Base-by-base conservation (phyloP, 2,329 filamentous ascomycete species). In the Macroventuria anomochaeta region DNA sequence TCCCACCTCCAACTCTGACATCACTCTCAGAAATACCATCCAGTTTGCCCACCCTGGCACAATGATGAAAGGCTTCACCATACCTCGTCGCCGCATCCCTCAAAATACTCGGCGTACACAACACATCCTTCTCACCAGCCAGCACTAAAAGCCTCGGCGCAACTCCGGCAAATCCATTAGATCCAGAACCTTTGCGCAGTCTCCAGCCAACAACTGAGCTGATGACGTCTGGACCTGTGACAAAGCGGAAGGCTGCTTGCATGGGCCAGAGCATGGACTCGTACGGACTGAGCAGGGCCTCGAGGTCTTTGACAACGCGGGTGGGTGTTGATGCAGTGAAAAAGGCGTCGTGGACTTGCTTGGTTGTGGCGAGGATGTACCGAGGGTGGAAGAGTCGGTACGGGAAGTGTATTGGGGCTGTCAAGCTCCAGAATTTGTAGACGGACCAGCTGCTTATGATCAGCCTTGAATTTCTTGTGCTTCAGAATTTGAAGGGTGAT, bases 191-290 rank as follows among this genome's bases (percentile, higher is more conserved):
- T 21, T 78, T 4, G 71, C 72, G 59, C 79, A 8, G 80, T 68
- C 32, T 44, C 68, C 70, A 74, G 13, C 63, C 55, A 4, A 51
- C 58, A 36, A 76, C 71, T 3, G 72, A 76, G 7, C 54, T 57
- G 2, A 83, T 53, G 2, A 84, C 68, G 13, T 71, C 75, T 29
- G 68, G 53, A 0, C 75, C 73, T 12, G 76, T 73, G 8, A 77
- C 73, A 57, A 83, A 82, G 2, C 61, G 52, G 2, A 73, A 68
- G 53, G 81, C 73, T 72, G 83, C 80, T 44, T 79, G 78, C 29
- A 81, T 50, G 0, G 81, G 77, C 82, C 81, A 85, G 26, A 77
- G 61, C 62, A 81, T 81, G 56, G 76, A 80, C 62, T 85, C 82
- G 56, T 82, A 85, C 3, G 76, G 73, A 21, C 75, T 75, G 52